phyloP scores from a whole-genome alignment of 2,329 filamentous ascomycete genomes.

The Fusarium compactum region DNA sequence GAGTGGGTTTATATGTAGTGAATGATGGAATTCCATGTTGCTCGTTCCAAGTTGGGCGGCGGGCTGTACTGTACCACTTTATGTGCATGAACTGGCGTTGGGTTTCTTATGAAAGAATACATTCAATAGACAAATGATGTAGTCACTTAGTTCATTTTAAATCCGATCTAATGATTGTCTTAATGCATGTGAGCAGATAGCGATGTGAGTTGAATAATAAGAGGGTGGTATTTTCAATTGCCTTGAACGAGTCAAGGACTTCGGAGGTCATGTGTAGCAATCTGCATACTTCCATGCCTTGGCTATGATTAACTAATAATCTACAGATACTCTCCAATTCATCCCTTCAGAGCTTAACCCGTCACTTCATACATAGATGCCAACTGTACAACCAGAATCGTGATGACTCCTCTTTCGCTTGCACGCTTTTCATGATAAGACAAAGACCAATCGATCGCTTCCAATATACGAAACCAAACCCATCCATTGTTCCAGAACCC shows the following conservation, averaged over 20 bases:
- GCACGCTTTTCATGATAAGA: conserved; percentile 34
- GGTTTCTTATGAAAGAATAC: conserved; percentile 38
- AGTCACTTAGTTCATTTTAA: conserved; percentile 1
- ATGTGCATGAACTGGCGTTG: conserved; percentile 48
- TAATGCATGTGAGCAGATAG: not conserved
- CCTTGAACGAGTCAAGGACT: conserved; percentile 32
- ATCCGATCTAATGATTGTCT: not conserved
- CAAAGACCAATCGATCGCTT: conserved; percentile 29
- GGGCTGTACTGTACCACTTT: conserved; percentile 37
- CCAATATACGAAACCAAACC: conserved; percentile 19
- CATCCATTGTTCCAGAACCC: conserved; percentile 23
- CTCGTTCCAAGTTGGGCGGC: conserved; percentile 1
- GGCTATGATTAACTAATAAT: conserved; percentile 40
- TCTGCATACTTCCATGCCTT: conserved; percentile 23
- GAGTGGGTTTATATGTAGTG: conserved; percentile 8
- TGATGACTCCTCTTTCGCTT: conserved; percentile 27
- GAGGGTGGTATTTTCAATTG: conserved; percentile 26
- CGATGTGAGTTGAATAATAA: conserved; percentile 9
- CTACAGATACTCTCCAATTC: conserved; percentile 36
- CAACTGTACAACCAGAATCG: conserved; percentile 31
- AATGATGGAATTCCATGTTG: conserved; percentile 16
- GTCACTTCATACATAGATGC: conserved; percentile 26
- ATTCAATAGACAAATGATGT: conserved; percentile 32
- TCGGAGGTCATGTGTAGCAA: conserved; percentile 18
- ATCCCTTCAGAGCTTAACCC: conserved; percentile 24